Conservation (phyloP, 306 rosid species). For the Calophaca sinica region DNA sequence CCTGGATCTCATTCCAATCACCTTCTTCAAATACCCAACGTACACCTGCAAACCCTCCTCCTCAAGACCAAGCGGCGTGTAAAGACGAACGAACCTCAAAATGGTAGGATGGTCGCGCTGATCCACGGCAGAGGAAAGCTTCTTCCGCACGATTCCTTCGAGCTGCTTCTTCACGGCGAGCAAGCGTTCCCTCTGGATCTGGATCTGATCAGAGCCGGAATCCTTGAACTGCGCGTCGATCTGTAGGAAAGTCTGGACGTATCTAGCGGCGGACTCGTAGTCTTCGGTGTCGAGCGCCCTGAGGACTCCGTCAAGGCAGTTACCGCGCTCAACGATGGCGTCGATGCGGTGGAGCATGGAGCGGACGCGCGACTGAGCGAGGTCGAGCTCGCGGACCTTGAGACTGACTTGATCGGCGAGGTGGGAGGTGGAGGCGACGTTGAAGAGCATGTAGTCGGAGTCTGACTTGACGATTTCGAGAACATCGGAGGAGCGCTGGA, state of each 20-base stretch:
- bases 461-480: slow-evolving; percentile 77
- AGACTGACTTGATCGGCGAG: slow-evolving; percentile 59
- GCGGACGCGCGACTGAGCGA: slow-evolving; percentile 86
- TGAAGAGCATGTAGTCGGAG: slow-evolving; percentile 63
- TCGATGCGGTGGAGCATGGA: slow-evolving; percentile 83
- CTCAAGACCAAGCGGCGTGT: slow-evolving; percentile 76
- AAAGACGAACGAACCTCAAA: slow-evolving; percentile 69
- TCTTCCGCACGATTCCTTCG: no score
- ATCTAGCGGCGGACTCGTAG: slow-evolving; percentile 72
- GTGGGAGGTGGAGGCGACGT: slow-evolving; percentile 54
- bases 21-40: slow-evolving; percentile 81
- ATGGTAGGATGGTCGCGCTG: no score
- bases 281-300: slow-evolving; percentile 71
- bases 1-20: no score
- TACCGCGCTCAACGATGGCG: slow-evolving; percentile 79
- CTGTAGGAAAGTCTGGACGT: slow-evolving; percentile 63
- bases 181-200: no score
- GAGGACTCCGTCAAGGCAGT: slow-evolving; percentile 78
- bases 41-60: no score
- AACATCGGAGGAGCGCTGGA: slow-evolving; percentile 73
- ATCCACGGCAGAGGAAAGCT: no score
- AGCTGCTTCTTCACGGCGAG: no score
- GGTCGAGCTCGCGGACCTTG: slow-evolving; percentile 92
- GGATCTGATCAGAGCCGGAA: no score
- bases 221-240: no score